These are phyloP conservation scores for Aureobasidium sp. DNA, from an alignment of 2,329 filamentous ascomycete species.

Conservation along the genomic window DNA sequence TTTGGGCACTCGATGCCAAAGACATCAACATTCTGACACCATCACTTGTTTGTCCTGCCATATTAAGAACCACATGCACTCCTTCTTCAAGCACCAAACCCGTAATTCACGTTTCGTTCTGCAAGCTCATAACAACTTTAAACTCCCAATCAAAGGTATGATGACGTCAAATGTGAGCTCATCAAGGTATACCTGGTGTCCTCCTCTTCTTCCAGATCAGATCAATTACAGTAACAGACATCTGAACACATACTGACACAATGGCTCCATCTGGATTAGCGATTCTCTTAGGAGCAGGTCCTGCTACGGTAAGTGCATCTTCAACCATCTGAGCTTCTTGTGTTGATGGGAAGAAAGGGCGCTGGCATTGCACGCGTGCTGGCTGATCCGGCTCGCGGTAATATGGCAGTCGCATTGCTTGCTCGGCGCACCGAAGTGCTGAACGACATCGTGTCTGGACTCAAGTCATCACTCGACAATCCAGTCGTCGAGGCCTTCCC, in stretches of 20 bases:
- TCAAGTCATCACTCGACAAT: slow-evolving; percentile 36
- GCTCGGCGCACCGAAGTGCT: slow-evolving; percentile 44
- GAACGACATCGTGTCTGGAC: slow-evolving; percentile 35
- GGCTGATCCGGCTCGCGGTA: slow-evolving; percentile 44
- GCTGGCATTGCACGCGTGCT: slow-evolving; percentile 52
- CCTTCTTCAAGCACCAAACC: background rate
- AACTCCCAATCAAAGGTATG: background rate
- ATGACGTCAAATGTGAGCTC: slow-evolving; percentile 8
- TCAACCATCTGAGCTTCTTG: background rate
- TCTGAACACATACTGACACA: background rate
- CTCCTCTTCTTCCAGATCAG: background rate
- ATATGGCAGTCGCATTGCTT: slow-evolving; percentile 50
- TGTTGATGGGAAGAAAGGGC: slow-evolving; percentile 31
- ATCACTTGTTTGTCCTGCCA: background rate
- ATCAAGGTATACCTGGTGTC: background rate
- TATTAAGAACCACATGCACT: background rate
- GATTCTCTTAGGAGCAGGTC: slow-evolving; percentile 47
- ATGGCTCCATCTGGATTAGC: slow-evolving; percentile 35
- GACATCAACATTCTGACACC: background rate
- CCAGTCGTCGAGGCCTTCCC: slow-evolving; percentile 47
- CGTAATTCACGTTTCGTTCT: background rate
- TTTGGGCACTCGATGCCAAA: background rate
- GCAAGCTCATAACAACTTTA: background rate
- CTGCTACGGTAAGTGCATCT: slow-evolving; percentile 31
- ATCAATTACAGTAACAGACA: background rate